A percentile compares a stretch with the other conserved stretches of the same genome.
These are phyloP conservation scores for Cynanchum wilfordii DNA, from an alignment of 257 asterid species.

Conservation along the genomic window DNA sequence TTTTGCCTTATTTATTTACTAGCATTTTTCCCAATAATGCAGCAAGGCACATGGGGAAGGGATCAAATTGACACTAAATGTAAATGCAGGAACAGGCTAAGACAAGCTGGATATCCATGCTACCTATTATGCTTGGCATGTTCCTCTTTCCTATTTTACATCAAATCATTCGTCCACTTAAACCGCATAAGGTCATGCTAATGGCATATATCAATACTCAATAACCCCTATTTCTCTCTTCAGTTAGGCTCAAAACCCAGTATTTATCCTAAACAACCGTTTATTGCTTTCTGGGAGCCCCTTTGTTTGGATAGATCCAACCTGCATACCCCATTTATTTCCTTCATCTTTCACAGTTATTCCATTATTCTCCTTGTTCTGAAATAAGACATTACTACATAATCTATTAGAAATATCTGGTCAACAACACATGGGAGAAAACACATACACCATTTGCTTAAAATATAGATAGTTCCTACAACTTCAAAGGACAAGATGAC, in stretches of 20 bases:
- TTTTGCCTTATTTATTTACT: neutral
- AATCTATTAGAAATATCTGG: neutral
- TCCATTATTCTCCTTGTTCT: neutral
- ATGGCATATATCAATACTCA: too few relatives aligned
- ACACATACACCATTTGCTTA: neutral
- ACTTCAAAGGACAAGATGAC: neutral
- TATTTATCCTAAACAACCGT: neutral
- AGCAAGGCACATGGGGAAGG: neutral
- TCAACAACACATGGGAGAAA: neutral
- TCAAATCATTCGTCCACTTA: neutral
- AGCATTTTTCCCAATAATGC: neutral
- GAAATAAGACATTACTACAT: neutral
- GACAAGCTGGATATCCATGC: conserved; percentile 3
- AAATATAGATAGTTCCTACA: neutral
- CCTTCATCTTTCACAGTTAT: neutral
- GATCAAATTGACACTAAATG: neutral
- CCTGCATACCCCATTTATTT: neutral
- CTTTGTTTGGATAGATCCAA: neutral
- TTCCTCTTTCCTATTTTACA: neutral
- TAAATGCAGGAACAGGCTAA: neutral
- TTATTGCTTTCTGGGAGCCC: neutral
- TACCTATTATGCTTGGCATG: neutral
- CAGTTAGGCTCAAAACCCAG: neutral
- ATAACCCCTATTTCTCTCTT: neutral
- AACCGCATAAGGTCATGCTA: neutral